Percentiles rank a stretch among this genome's conserved stretches.
phyloP scores from a whole-genome alignment of 805 yeast species.

The Debaryomyces tyrocola region DNA sequence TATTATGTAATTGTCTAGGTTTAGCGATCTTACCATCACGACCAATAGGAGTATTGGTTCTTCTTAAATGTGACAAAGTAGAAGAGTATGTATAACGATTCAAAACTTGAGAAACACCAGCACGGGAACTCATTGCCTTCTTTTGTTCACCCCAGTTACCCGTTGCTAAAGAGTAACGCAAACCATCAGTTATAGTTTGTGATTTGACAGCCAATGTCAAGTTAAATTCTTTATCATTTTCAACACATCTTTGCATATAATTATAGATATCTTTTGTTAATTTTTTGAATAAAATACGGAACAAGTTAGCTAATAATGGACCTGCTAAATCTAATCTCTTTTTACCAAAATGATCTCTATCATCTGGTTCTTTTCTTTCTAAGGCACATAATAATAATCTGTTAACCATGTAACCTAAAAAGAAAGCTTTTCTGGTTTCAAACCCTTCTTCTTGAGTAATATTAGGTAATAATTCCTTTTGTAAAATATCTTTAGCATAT shows the following conservation, averaged over 20 bases:
- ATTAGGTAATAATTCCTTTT: conserved; percentile 94
- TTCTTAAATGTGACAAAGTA: conserved; percentile 96
- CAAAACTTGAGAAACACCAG: conserved; percentile 98
- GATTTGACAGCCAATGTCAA: conserved; percentile 96
- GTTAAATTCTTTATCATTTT: conserved; percentile 95
- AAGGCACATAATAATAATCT: conserved; percentile 91
- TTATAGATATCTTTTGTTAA: conserved; percentile 95
- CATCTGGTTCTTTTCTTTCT: conserved; percentile 97
- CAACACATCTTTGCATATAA: conserved; percentile 98
- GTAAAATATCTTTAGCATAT: conserved; percentile 94
- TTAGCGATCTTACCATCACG: conserved; percentile 98
- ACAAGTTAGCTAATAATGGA: conserved; percentile 91
- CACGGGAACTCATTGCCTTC: conserved; percentile 98
- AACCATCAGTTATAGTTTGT: conserved; percentile 94
- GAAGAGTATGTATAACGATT: conserved; percentile 98
- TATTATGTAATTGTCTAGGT: conserved; percentile 98
- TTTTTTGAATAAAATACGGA: conserved; percentile 91
- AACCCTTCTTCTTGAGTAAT: conserved; percentile 97
- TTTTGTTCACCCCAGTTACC: conserved; percentile 99
- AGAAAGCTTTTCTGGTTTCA: conserved; percentile 95
- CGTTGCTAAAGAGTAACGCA: conserved; percentile 95
- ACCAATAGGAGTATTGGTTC: conserved; percentile 99
- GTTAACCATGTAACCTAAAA: conserved; percentile 97
- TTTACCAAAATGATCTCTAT: conserved; percentile 99
- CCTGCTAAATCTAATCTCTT: conserved; percentile 98